phyloP scores from a whole-genome alignment of 1,284 basidiomycete genomes.

The Vanrija sp. region DNA sequence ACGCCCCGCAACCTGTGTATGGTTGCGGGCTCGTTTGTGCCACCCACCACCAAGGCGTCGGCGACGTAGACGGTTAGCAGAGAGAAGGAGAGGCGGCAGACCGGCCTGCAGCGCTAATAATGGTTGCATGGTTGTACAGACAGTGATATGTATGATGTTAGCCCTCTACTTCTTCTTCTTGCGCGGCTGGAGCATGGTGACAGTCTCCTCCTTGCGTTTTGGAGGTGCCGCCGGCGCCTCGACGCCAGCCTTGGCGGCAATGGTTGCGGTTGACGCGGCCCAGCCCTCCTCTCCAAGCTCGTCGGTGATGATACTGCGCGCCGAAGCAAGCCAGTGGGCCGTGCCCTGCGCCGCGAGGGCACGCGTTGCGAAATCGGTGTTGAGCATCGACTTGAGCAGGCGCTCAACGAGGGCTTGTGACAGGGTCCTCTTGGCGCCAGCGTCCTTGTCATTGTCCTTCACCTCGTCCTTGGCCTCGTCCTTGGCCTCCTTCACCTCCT shows the following conservation, averaged over 20 bases:
- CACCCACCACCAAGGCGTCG: constrained; percentile 28
- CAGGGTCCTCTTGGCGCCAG: constrained; percentile 49
- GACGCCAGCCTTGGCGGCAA: constrained; percentile 21
- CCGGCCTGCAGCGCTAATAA: background rate
- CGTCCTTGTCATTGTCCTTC: background rate
- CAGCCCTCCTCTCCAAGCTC: constrained; percentile 39
- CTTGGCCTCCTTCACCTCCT: background rate
- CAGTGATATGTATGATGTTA: background rate
- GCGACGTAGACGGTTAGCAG: background rate
- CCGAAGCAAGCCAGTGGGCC: constrained; percentile 62
- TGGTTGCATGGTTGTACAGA: background rate
- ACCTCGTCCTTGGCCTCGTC: background rate
- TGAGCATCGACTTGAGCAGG: constrained; percentile 63
- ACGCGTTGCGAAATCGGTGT: constrained; percentile 69
- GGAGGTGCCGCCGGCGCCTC: constrained; percentile 18
- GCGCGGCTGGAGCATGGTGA: constrained; percentile 48
- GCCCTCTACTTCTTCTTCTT: constrained; percentile 43
- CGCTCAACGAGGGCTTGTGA: constrained; percentile 63
- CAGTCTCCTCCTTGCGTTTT: constrained; percentile 35
- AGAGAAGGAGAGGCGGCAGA: background rate
- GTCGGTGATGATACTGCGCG: constrained; percentile 43
- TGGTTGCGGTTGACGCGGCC: constrained; percentile 15
- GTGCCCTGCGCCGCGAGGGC: constrained; percentile 65
- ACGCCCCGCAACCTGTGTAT: constrained; percentile 91
- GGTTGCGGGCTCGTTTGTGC: constrained; percentile 64